phyloP scores from a whole-genome alignment of 2,329 filamentous ascomycete species.

The Colletotrichum siamense region DNA sequence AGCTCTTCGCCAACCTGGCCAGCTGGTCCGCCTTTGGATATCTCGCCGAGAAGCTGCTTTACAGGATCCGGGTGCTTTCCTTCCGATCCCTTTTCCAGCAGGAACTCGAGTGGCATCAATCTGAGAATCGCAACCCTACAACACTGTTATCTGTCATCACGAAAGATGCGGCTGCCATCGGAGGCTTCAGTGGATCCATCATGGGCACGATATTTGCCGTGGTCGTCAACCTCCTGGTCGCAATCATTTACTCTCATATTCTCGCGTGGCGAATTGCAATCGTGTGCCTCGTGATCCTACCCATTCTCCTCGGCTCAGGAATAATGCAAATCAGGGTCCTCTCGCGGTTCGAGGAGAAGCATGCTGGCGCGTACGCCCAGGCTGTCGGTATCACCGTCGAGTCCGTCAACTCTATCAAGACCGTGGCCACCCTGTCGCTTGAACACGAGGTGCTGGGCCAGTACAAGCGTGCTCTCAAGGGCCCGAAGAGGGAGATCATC shows the following conservation, averaged over 20 bases:
- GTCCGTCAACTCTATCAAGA: constrained; percentile 70
- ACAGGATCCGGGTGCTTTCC: constrained; percentile 66
- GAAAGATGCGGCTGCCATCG: constrained; percentile 70
- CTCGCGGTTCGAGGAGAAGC: constrained; percentile 65
- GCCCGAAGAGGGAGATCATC: constrained; percentile 59
- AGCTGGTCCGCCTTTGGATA: constrained; percentile 57
- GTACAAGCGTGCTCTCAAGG: constrained; percentile 57
- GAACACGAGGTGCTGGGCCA: constrained; percentile 57
- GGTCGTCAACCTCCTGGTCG: constrained; percentile 69
- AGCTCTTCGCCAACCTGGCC: constrained; percentile 58
- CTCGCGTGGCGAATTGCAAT: constrained; percentile 79
- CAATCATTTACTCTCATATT: constrained; percentile 72
- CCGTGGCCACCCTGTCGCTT: constrained; percentile 60
- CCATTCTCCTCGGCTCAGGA: constrained; percentile 71
- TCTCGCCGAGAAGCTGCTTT: constrained; percentile 67
- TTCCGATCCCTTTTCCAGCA: constrained; percentile 71
- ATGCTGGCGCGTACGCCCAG: constrained; percentile 68
- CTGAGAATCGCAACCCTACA: constrained; percentile 64
- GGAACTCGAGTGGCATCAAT: constrained; percentile 75
- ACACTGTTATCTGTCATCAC: constrained; percentile 72
- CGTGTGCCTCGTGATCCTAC: constrained; percentile 72
- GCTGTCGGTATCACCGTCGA: constrained; percentile 71
- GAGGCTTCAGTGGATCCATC: constrained; percentile 73
- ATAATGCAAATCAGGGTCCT: constrained; percentile 72
- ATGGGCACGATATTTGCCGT: constrained; percentile 74